Evolutionary conservation across 352 stramenopile genomes (phyloP).

Genomic region (Phytophthora pluvialis): DNA sequence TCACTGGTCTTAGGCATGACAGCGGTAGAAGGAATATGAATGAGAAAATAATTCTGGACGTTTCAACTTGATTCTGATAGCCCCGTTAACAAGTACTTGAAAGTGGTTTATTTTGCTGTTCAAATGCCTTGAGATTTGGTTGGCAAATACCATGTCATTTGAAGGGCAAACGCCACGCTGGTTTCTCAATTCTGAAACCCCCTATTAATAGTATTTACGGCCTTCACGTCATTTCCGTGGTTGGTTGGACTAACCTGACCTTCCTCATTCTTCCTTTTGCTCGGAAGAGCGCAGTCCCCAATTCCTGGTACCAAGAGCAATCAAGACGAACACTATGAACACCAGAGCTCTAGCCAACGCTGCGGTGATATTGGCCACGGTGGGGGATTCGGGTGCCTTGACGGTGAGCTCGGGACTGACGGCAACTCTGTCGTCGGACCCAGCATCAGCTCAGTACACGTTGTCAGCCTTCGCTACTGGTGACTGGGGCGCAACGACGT

Average conservation of each 20-base stretch:
- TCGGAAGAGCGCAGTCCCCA: too few relatives aligned
- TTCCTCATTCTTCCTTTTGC: too few relatives aligned
- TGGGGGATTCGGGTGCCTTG: too few relatives aligned
- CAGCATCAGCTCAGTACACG: slow-evolving; percentile 31
- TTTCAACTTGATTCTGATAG: not conserved
- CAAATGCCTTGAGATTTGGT: not conserved
- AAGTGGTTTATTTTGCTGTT: not conserved
- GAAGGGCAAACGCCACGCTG: not conserved
- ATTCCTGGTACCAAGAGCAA: too few relatives aligned
- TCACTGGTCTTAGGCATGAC: not conserved
- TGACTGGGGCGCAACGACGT: slow-evolving; percentile 25
- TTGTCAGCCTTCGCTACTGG: slow-evolving; percentile 31
- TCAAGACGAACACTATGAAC: too few relatives aligned
- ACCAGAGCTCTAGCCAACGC: too few relatives aligned
- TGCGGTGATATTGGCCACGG: too few relatives aligned
- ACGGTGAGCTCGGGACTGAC: too few relatives aligned
- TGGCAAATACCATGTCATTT: not conserved
- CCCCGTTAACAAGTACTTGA: not conserved
- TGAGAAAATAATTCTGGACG: not conserved
- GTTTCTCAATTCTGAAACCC: slow-evolving; percentile 2
- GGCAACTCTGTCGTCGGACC: slow-evolving; percentile 34
- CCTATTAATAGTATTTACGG: not conserved
- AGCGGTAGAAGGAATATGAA: not conserved
- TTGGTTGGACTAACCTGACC: too few relatives aligned
- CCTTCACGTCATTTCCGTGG: too few relatives aligned